Percentiles rank a stretch among this genome's conserved stretches.
Conservation (phyloP, 139 green algal species). For the Haematococcus sp. region DNA sequence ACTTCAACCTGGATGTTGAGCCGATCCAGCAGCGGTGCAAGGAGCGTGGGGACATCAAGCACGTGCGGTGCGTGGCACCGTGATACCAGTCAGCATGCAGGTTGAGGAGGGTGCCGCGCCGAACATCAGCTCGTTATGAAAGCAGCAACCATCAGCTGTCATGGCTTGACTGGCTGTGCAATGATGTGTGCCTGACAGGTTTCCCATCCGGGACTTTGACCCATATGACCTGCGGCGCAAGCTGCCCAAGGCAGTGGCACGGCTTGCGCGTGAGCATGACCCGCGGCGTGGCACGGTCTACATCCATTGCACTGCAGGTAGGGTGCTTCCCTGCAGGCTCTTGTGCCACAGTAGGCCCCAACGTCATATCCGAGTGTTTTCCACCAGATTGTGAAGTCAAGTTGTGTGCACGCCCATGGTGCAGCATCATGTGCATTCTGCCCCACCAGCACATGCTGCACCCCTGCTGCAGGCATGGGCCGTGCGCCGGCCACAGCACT, state of each 20-base stretch:
- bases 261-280: slow-evolving; percentile 50
- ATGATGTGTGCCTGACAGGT: not conserved
- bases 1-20: slow-evolving; percentile 79
- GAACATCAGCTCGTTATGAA: not conserved
- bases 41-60: slow-evolving; percentile 61
- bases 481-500: slow-evolving; percentile 86
- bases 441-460: too few species aligned
- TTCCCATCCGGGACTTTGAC: slow-evolving; percentile 86
- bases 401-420: too few species aligned
- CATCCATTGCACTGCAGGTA: slow-evolving; percentile 94
- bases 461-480: slow-evolving; percentile 87
- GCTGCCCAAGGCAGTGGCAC: slow-evolving; percentile 52
- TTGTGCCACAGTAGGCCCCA: too few species aligned
- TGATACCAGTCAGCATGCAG: not conserved
- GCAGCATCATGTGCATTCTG: too few species aligned
- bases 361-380: too few species aligned
- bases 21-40: slow-evolving; percentile 52
- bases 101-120: not conserved
- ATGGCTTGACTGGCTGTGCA: not conserved
- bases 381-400: too few species aligned
- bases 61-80: slow-evolving; percentile 48
- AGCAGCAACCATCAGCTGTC: not conserved
- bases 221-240: slow-evolving; percentile 71
- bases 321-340: too few species aligned
- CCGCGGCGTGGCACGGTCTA: slow-evolving; percentile 59